phyloP scores from a whole-genome alignment of 192 early-diverging fungal genomes.

The Pecoramyces ruminantium region DNA sequence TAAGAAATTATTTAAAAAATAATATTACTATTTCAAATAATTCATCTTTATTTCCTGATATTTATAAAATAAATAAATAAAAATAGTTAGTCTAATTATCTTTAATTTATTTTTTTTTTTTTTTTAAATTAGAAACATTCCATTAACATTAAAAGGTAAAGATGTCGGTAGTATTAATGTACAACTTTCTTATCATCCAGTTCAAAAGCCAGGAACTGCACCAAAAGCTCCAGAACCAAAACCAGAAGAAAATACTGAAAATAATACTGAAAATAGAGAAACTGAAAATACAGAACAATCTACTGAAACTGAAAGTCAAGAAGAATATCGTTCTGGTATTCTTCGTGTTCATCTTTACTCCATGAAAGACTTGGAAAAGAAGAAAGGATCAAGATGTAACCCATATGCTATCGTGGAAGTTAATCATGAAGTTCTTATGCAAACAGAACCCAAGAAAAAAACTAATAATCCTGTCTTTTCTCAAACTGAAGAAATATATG shows the following conservation, averaged over 20 bases:
- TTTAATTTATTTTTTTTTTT: too few species aligned
- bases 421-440: background rate
- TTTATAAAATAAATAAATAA: too few species aligned
- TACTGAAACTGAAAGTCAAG: constrained; percentile 33
- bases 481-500: constrained; percentile 45
- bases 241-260: background rate
- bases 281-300: constrained; percentile 18
- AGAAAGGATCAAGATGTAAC: background rate
- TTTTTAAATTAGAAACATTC: constrained; percentile 7
- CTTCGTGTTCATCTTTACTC: background rate
- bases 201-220: background rate
- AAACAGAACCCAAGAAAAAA: constrained; percentile 48
- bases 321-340: constrained; percentile 10
- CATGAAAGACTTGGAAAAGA: background rate
- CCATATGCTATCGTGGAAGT: background rate
- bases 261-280: background rate
- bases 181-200: background rate
- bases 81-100: too few species aligned
- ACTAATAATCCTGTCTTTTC: constrained; percentile 73
- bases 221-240: background rate
- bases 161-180: constrained; percentile 7
- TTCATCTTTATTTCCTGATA: too few species aligned
- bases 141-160: constrained; percentile 19
- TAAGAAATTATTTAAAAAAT: too few species aligned
- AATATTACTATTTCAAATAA: too few species aligned